Evolutionary conservation across 495 filamentous ascomycete species (phyloP).

Genomic region (Aeminium ludgeri): DNA sequence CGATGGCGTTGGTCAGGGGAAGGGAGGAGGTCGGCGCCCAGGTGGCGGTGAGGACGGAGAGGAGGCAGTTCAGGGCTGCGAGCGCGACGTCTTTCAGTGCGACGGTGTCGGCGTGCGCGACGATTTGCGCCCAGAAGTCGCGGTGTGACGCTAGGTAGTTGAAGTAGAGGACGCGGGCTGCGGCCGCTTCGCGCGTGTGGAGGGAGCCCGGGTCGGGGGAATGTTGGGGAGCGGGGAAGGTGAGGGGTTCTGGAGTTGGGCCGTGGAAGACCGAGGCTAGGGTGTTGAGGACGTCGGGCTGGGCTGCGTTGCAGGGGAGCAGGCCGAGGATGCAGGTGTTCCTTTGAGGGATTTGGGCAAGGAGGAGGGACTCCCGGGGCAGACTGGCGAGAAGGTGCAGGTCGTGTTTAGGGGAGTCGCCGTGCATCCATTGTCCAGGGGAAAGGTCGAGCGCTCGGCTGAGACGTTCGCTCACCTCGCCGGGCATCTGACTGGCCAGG

Average conservation of each 20-base stretch:
- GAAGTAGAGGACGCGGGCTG: constrained; percentile 41
- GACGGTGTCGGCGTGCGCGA: constrained; percentile 37
- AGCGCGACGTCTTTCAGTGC: constrained; percentile 42
- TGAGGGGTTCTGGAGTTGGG: constrained; percentile 19
- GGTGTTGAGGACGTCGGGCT: constrained; percentile 36
- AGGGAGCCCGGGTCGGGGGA: constrained; percentile 20
- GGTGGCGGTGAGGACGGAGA: constrained; percentile 36
- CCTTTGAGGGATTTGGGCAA: constrained; percentile 30
- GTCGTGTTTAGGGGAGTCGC: constrained; percentile 34
- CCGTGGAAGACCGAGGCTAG: constrained; percentile 41
- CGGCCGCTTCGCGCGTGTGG: constrained; percentile 32
- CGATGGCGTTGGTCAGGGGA: constrained; percentile 26
- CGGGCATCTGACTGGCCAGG: constrained; percentile 30
- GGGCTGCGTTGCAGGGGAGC: constrained; percentile 34
- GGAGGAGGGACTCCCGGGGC: constrained; percentile 38
- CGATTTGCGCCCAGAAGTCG: constrained; percentile 35
- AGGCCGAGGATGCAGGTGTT: constrained; percentile 31
- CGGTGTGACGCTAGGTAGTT: constrained; percentile 35
- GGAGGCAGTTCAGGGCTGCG: constrained; percentile 37
- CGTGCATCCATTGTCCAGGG: constrained; percentile 35
- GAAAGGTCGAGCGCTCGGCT: constrained; percentile 27
- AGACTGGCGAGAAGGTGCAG: constrained; percentile 39
- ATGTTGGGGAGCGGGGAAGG: constrained; percentile 24
- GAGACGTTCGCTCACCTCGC: constrained; percentile 33
- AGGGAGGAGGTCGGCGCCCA: constrained; percentile 32